Conservation (phyloP, 345 rosid species). For the Eucalyptus cloeziana region DNA sequence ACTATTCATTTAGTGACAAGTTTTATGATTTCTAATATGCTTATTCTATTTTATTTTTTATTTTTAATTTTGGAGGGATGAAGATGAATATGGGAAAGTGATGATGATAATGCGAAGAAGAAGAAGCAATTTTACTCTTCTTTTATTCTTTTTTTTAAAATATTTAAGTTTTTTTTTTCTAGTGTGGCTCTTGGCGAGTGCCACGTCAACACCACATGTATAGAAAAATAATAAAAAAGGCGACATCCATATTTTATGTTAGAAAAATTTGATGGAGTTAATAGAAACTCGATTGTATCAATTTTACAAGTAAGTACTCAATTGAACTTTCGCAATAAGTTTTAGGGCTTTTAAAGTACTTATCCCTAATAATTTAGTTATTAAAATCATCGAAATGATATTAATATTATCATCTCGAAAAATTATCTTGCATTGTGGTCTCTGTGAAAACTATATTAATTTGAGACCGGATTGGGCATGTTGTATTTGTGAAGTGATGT, state of each 20-base stretch:
- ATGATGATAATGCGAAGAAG: neutral
- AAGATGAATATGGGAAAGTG: too few species aligned
- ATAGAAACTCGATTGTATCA: rapidly evolving
- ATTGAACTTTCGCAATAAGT: too few species aligned
- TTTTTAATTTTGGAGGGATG: too few species aligned
- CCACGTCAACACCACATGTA: neutral
- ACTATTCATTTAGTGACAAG: too few species aligned
- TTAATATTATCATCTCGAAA: neutral
- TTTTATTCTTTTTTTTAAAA: too few species aligned
- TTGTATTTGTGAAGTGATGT: too few species aligned
- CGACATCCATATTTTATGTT: neutral
- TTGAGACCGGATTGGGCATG: rapidly evolving
- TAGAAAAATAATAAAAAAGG: too few species aligned
- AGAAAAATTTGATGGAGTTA: neutral
- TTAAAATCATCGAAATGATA: rapidly evolving
- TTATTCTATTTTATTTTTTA: too few species aligned
- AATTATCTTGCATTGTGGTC: neutral
- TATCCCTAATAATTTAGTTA: neutral
- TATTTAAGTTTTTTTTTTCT: too few species aligned
- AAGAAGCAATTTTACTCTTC: neutral
- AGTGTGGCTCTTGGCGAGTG: rapidly evolving
- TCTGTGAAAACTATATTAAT: neutral
- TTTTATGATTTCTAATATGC: rapidly evolving
- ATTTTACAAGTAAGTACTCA: neutral
- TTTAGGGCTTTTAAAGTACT: neutral